Evolutionary conservation across 2,329 filamentous ascomycete species (phyloP), one percentile per base, ranked within the genome.

Genomic region (Diaporthe longicolla): DNA sequence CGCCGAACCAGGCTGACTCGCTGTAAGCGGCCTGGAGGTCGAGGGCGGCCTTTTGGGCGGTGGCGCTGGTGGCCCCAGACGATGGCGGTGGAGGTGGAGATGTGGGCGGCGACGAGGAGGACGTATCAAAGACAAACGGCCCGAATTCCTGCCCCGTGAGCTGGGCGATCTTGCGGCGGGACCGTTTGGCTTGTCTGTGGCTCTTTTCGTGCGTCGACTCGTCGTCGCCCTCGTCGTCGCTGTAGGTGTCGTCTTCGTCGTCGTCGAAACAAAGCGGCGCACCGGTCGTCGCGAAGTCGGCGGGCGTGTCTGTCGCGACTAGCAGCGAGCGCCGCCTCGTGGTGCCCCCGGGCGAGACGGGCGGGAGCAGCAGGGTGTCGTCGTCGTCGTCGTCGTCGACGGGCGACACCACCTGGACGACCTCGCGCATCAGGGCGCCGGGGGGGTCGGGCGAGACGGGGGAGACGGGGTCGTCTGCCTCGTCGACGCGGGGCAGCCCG

Each of bases 1-100:
- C 24, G 50, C 17, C 32, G 65, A 70, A 73, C 73, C 73, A 74
- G 1, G 45, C 55, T 15, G 54, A n/a, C 43, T 74, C 70, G 63
- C 63, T 73, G 29, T 72, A 74, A 4, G 73, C 73, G 21, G 19
- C 19, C 24, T 74, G 55, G 17, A 68, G 55, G 24, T 35, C 54
- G 3, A 58, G 54, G 0, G 19, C 63, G 10, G 54, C 35, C 11
- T 10, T n/a, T 1, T 55, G 37, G 10, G 6, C 13, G 37, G 4
- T 13, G 37, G 1, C 13, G 40, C 13, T 4, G 15, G 40, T 43
- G 40, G 35, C 10, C 17, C 35, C 32, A 8, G 32, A n/a, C 15
- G 24, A 13, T 8, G n/a, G n/a, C n/a, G n/a, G n/a, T n/a, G n/a
- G n/a, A n/a, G n/a, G n/a, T n/a, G 40, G 35, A 21, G 55, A 15